Percentiles rank a stretch among this genome's conserved stretches.
Evolutionary conservation across 345 rosid species (phyloP).

Genomic region (Garcia nutans): DNA sequence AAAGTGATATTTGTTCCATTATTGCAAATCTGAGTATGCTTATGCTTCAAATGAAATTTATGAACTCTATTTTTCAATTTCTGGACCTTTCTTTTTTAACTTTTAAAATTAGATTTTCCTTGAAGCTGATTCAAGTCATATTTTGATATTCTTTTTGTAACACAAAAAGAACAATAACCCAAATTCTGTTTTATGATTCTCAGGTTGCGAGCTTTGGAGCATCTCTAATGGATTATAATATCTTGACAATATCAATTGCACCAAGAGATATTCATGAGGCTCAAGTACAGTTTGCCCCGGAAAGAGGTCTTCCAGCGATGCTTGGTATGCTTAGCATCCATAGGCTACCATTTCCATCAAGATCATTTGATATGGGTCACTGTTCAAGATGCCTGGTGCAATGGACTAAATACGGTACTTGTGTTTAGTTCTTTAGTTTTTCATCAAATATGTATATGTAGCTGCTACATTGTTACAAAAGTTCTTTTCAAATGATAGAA

Average conservation of each 20-base stretch:
- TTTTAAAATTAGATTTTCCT: too few species aligned
- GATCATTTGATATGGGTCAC: constrained; percentile 71
- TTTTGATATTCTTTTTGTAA: too few species aligned
- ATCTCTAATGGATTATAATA: constrained; percentile 42
- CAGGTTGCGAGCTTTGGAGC: constrained; percentile 87
- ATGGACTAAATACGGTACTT: constrained; percentile 58
- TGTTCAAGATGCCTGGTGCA: constrained; percentile 74
- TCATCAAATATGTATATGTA: too few species aligned
- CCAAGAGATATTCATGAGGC: constrained; percentile 76
- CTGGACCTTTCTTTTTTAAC: too few species aligned
- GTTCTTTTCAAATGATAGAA: background rate
- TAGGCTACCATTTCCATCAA: constrained; percentile 59
- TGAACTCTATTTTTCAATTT: too few species aligned
- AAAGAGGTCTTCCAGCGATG: constrained; percentile 74
- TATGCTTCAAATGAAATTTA: too few species aligned
- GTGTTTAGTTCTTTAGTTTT: background rate
- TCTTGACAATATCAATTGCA: constrained; percentile 75
- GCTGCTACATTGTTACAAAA: too few species aligned
- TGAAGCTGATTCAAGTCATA: too few species aligned
- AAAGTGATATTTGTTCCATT: background rate
- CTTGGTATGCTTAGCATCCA: constrained; percentile 58
- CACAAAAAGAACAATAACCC: too few species aligned
- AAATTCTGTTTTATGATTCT: background rate
- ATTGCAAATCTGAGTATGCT: background rate
- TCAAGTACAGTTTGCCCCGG: constrained; percentile 70